Base-by-base conservation (phyloP, 176 grass and related monocot genomes). In the Eleusine coracana region DNA sequence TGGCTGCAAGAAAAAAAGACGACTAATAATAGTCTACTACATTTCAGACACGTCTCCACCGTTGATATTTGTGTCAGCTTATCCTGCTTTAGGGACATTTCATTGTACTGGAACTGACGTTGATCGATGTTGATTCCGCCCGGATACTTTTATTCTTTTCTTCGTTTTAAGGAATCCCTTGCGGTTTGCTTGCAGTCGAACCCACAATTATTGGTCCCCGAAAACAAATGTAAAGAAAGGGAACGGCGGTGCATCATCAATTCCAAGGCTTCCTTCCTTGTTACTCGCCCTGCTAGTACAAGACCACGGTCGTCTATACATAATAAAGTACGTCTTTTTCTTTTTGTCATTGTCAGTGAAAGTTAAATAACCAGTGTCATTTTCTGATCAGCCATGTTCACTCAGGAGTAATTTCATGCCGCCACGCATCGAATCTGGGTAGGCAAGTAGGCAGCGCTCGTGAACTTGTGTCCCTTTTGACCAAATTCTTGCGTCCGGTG, bases 381-480 rank as follows among this genome's bases (percentile, higher is more conserved):
- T 16, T 1, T 16, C 15, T 17, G 49, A 51, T 11, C 15, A 51
- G 16, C 49, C 14, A 2, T 51, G 49, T 14, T 51, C 49, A 51
- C 15, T 51, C 14, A 4, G 49, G 5, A 55, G 52, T 55, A 20
- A 20, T 55, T 20, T 55, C 17, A 55, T 2, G 50, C 18, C 15
- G 15, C 50, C 50, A 54, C 52, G 52, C 16, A 55, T 55, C 17
- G 16, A 55, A 44, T 44, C 31, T 1, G 31, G 31, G 31, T 34
- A 34, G 31, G 31, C 31, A 34, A 34, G 31, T 21, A n/a, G 54
- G 18, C 54, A n/a, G 0, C 18, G 20, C 20, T 58, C 5, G 54
- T n/a, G 54, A 58, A 21, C 54, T 58, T 29, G 12, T 23, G 74
- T 58, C 16, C 63, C 4, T 25, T 65, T 76, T 58, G 73, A 84